Evolutionary conservation across 257 asterid species (phyloP).

Genomic region (Verbena officinalis): DNA sequence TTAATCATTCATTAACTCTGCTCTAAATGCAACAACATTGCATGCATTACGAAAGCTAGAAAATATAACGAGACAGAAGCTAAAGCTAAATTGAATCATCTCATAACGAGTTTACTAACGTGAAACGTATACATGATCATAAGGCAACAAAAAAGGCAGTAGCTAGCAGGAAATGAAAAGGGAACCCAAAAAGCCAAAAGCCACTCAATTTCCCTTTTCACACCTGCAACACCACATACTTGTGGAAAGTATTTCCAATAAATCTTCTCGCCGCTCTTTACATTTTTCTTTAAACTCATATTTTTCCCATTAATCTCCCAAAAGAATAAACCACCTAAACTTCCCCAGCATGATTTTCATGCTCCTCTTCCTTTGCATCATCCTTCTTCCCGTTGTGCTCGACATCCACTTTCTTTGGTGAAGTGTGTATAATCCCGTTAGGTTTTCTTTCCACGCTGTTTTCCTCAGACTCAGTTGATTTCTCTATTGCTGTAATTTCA

Average conservation of each 20-base stretch:
- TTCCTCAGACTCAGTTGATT: constrained; percentile 35
- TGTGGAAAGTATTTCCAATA: constrained; percentile 28
- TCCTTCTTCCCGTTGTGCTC: constrained; percentile 43
- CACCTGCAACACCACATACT: constrained; percentile 21
- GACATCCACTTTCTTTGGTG: constrained; percentile 20
- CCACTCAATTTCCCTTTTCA: constrained; percentile 20
- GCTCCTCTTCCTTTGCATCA: constrained; percentile 37
- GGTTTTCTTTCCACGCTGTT: constrained; percentile 20
- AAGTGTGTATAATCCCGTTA: constrained; percentile 32
- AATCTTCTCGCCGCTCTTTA: constrained; percentile 51
- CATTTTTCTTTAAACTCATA: constrained; percentile 55
- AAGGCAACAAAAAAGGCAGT: constrained; percentile 41
- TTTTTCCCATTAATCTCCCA: constrained; percentile 28
- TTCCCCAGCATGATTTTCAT: constrained; percentile 31
- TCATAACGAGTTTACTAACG: neutral
- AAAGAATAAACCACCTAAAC: constrained; percentile 30
- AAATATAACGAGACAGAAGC: constrained; percentile 23
- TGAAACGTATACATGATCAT: constrained; percentile 17
- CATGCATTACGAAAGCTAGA: neutral
- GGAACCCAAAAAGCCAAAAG: constrained; percentile 21
- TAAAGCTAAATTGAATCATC: constrained; percentile 10
- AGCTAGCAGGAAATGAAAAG: constrained; percentile 35
- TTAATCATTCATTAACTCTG: too few species aligned
- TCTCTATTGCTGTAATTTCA: constrained; percentile 33
- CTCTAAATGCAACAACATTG: too few species aligned